Conservation (phyloP, 2,329 filamentous ascomycete species). For the Ophiostoma australiae region DNA sequence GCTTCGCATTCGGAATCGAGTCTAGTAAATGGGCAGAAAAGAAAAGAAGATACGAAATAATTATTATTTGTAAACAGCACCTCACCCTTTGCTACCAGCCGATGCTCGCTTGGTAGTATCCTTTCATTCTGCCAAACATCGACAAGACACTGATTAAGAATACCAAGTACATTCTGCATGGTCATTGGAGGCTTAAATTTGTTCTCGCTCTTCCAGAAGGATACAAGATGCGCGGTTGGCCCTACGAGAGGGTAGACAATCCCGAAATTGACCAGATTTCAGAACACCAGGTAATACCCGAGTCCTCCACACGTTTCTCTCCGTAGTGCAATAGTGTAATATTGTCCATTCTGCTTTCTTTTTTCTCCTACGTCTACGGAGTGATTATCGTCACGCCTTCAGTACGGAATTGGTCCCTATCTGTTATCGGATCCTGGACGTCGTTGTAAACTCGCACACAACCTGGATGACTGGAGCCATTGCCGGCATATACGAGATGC, state of each 20-base stretch:
- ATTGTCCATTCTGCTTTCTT: neutral
- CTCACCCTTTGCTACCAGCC: no score
- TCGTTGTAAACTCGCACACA: neutral
- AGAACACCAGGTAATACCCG: conserved; percentile 14
- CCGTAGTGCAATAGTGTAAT: neutral
- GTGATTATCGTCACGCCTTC: neutral
- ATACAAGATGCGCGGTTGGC: neutral
- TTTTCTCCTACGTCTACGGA: neutral
- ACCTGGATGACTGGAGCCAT: neutral
- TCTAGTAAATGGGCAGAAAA: neutral
- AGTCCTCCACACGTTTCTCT: conserved; percentile 1
- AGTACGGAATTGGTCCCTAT: neutral
- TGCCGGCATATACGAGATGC: neutral
- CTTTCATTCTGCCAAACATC: no score
- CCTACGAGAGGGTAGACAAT: neutral
- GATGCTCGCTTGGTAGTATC: no score
- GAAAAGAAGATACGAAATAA: neutral
- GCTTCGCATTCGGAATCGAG: neutral
- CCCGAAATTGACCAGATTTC: conserved; percentile 16
- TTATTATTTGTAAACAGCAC: no score
- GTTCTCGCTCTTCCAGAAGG: neutral
- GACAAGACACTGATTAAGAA: no score
- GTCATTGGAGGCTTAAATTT: neutral
- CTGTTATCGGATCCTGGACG: neutral
- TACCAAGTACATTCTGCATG: neutral